Conservation (phyloP, 192 early-diverging fungal species). For the Phycomyces blakesleeanus region DNA sequence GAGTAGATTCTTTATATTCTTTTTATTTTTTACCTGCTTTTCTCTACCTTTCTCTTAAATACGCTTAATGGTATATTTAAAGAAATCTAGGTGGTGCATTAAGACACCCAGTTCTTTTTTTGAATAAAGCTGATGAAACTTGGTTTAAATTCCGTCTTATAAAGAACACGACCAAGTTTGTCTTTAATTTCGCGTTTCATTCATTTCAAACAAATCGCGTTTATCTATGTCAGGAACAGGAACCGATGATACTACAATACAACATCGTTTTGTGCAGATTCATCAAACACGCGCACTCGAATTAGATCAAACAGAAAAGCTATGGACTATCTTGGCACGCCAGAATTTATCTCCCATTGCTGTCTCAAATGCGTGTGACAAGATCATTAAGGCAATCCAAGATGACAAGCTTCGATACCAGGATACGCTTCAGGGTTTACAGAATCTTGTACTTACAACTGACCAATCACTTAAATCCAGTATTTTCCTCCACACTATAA, state of each 20-base stretch:
- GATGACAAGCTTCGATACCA: not conserved
- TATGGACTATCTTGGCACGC: constrained; percentile 8
- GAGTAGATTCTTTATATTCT: no score
- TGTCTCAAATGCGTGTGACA: constrained; percentile 11
- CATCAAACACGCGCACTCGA: not conserved
- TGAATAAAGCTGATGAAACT: no score
- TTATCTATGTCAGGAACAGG: not conserved
- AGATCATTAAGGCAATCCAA: not conserved
- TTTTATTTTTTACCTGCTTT: no score
- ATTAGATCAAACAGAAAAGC: constrained; percentile 1
- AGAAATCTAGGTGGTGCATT: no score
- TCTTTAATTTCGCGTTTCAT: no score
- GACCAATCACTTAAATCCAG: constrained; percentile 3
- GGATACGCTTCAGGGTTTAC: constrained; percentile 8
- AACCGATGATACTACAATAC: constrained; percentile 6
- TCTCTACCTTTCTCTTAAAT: no score
- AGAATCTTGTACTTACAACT: constrained; percentile 16
- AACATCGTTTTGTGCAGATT: constrained; percentile 23
- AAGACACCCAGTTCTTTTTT: no score
- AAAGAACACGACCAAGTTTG: no score
- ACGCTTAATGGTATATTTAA: no score
- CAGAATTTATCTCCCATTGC: constrained; percentile 10
- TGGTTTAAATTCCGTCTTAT: no score
- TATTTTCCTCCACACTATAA: constrained; percentile 13
- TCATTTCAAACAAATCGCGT: constrained; percentile 10